phyloP scores from a whole-genome alignment of 148 eudicot genomes.

The Vaccinium corymbosum region DNA sequence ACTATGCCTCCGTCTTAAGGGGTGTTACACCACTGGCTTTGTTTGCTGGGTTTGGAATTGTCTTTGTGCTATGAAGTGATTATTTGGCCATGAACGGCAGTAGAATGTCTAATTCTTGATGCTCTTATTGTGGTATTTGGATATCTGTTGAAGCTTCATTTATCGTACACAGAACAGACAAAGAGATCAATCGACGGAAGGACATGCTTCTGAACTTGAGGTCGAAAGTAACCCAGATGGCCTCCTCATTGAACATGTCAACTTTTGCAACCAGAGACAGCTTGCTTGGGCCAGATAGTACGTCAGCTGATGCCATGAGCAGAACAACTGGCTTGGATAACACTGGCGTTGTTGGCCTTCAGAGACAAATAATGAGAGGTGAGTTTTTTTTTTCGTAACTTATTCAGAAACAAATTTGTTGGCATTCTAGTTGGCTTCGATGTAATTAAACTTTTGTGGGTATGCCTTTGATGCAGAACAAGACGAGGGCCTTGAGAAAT shows the following conservation, averaged over 20 bases:
- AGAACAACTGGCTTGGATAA: conserved; percentile 74
- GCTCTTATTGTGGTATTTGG: background rate
- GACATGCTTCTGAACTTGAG: conserved; percentile 75
- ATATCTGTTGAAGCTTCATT: conserved; percentile 10
- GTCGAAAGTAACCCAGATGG: conserved; percentile 84
- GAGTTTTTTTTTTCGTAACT: conserved; percentile 24
- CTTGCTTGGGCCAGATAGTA: conserved; percentile 78
- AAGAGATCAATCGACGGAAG: conserved; percentile 73
- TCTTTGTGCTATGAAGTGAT: conserved; percentile 8
- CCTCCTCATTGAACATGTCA: conserved; percentile 82
- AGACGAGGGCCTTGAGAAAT: conserved; percentile 88
- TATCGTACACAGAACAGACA: conserved; percentile 56
- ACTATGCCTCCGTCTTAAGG: background rate
- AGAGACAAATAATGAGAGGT: conserved; percentile 89
- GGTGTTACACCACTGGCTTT: background rate
- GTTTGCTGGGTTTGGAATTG: background rate
- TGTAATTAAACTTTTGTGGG: conserved; percentile 3
- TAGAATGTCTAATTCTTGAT: background rate
- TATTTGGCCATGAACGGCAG: conserved; percentile 17
- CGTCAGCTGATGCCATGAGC: conserved; percentile 74
- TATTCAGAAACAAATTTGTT: background rate
- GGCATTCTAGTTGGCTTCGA: background rate
- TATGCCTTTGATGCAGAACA: conserved; percentile 58
- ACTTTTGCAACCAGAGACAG: conserved; percentile 79
- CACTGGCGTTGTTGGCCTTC: conserved; percentile 73